Evolutionary conservation across 139 green algal species (phyloP).

Genomic region (Micractinium conductrix): DNA sequence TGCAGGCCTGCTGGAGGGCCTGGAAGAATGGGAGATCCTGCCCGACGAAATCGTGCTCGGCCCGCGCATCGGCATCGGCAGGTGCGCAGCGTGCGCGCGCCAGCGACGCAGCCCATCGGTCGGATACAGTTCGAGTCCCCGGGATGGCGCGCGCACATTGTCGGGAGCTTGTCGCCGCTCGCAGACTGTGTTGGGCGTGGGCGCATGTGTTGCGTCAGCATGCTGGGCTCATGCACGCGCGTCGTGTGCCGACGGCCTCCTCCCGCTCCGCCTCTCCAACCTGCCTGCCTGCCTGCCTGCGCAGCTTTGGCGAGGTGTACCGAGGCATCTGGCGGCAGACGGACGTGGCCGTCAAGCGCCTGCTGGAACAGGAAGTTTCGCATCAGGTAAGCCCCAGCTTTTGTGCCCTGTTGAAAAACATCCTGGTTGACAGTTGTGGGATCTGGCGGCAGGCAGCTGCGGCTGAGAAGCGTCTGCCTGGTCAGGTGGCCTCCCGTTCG

Average conservation of each 20-base stretch:
- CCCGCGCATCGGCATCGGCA: conserved; percentile 83
- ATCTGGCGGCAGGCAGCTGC: too few relatives aligned
- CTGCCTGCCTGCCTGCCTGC: background rate
- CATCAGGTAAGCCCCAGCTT: conserved; percentile 47
- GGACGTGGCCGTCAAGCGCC: conserved; percentile 92
- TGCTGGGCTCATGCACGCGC: too few relatives aligned
- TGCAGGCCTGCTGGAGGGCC: conserved; percentile 21
- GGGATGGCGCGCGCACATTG: too few relatives aligned
- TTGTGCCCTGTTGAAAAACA: too few relatives aligned
- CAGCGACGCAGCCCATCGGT: too few relatives aligned
- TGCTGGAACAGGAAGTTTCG: conserved; percentile 82
- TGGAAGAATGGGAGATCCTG: conserved; percentile 75
- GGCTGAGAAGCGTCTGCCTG: too few relatives aligned
- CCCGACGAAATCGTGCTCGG: conserved; percentile 68
- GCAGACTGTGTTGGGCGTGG: too few relatives aligned
- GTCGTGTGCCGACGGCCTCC: too few relatives aligned
- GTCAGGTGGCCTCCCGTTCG: too few relatives aligned
- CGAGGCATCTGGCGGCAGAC: conserved; percentile 80
- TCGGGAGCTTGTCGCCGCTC: too few relatives aligned
- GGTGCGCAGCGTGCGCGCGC: background rate
- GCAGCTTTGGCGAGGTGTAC: conserved; percentile 73
- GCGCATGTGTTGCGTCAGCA: background rate
- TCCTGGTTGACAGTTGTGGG: too few relatives aligned
- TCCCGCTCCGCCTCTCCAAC: background rate
- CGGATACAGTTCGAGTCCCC: too few relatives aligned